phyloP scores from a whole-genome alignment of 768 basidiomycete species.

The Hygrocybe punicea region DNA sequence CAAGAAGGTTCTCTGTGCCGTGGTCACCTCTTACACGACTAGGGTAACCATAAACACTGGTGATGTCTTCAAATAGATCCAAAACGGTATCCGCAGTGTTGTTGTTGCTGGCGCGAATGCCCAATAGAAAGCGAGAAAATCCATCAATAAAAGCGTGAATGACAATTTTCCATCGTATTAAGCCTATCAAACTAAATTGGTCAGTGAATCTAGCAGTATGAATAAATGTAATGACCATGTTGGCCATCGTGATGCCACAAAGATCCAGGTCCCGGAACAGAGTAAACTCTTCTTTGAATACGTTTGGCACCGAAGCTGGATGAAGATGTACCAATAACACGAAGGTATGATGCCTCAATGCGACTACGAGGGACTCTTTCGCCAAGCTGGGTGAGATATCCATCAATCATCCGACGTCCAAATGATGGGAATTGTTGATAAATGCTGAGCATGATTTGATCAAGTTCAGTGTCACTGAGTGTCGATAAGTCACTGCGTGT shows the following conservation, averaged over 20 bases:
- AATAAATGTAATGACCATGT: conserved; percentile 25
- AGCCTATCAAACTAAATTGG: conserved; percentile 19
- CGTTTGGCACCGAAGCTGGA: conserved; percentile 20
- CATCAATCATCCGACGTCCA: conserved; percentile 25
- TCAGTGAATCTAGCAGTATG: conserved; percentile 17
- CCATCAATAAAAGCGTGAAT: conserved; percentile 46
- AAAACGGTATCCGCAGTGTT: conserved; percentile 41
- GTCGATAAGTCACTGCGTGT: conserved; percentile 10
- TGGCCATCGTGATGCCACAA: conserved; percentile 41
- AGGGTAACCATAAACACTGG: conserved; percentile 27
- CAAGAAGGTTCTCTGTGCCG: conserved; percentile 33
- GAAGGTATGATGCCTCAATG: conserved; percentile 15
- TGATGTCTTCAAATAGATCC: conserved; percentile 29
- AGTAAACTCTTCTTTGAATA: conserved; percentile 30
- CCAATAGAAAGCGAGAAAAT: conserved; percentile 34
- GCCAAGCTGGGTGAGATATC: conserved; percentile 18
- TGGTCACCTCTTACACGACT: conserved; percentile 33
- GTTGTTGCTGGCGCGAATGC: conserved; percentile 38
- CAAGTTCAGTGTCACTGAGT: conserved; percentile 23
- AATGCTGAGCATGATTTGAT: conserved; percentile 16
- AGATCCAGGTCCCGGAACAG: conserved; percentile 35
- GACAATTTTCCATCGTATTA: conserved; percentile 37
- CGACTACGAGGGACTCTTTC: conserved; percentile 19
- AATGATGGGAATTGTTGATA: conserved; percentile 25
- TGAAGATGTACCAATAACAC: conserved; percentile 19